Percentiles rank a stretch among this genome's conserved stretches.
These are phyloP conservation scores for Gremmenia infestans DNA, from an alignment of 2,329 filamentous ascomycete species.

Conservation along the genomic window DNA sequence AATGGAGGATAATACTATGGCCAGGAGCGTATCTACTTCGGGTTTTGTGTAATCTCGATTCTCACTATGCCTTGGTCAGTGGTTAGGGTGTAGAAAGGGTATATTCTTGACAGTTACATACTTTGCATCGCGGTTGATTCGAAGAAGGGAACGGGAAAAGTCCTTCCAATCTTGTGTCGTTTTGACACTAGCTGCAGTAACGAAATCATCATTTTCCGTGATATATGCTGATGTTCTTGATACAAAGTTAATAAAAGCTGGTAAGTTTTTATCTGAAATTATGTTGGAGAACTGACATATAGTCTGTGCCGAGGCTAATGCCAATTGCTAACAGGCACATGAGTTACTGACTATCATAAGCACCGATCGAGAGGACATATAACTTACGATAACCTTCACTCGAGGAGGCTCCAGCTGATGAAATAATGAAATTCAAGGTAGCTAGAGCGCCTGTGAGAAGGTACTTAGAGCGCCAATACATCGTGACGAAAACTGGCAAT, in stretches of 20 bases:
- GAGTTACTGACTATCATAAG: not conserved
- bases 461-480: too few species aligned
- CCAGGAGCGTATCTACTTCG: not conserved
- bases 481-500: too few species aligned
- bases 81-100: not conserved
- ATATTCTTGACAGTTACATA: not conserved
- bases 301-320: not conserved
- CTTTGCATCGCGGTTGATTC: not conserved
- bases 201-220: not conserved
- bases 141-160: not conserved
- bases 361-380: not conserved
- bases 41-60: not conserved
- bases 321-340: not conserved
- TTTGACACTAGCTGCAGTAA: not conserved
- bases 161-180: constrained; percentile 1
- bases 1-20: not conserved
- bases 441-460: too few species aligned
- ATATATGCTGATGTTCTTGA: not conserved
- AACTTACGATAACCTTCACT: not conserved
- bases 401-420: too few species aligned
- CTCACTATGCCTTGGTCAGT: not conserved
- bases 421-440: too few species aligned
- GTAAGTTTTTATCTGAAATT: not conserved
- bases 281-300: not conserved
- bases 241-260: not conserved